Base-by-base conservation (phyloP, 148 eudicot genomes). In the Rhododendron williamsianum region DNA sequence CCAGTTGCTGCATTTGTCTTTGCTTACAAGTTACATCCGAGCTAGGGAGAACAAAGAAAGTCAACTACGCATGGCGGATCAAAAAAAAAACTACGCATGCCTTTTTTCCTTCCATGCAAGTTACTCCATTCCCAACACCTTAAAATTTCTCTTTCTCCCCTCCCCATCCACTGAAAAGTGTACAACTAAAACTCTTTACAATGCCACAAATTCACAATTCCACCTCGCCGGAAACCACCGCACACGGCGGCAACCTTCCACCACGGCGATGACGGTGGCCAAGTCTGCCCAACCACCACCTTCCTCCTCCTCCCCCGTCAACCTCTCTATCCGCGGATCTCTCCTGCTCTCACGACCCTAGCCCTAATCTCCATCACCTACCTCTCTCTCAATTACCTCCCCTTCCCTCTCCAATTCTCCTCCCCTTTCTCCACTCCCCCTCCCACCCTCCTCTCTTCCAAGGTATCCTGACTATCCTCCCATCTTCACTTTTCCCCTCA, bases 361-460 rank as follows among this genome's bases (percentile, higher is more conserved):
- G 93, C 97, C 46, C 87, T 94, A 41, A 67, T 91, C 54, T 89
- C 93, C 90, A 88, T 95, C 94, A 91, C 94, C 9, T 92, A 90
- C 78, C 86, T 96, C 89, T 93, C 97, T 65, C 92, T 93, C 77
- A 91, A 86, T 60, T 93, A 94, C 46, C 91, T 92, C 84, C 92
- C 81, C 41, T 84, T 89, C 56, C 88, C 96, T 46, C 76, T 76
- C 52, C 87, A 73, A 6, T 69, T 73, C 88, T 65, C 36, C 81
- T 38, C 41, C 5, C 5, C 6, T 0, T 41, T 88, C 79, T 10
- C 87, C 33, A 71, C 90, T 30, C 30, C 82, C 41, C 78, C 87
- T 81, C 25, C 76, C 82, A 7, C 86, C 10, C 16, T 89, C 78
- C 72, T 38, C 65, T 51, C 72, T 43, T 60, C 77, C n/a, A 27